A percentile compares a stretch with the other conserved stretches of the same genome.
Evolutionary conservation across 2,329 filamentous ascomycete species (phyloP).

Genomic region (Macroventuria anomochaeta): DNA sequence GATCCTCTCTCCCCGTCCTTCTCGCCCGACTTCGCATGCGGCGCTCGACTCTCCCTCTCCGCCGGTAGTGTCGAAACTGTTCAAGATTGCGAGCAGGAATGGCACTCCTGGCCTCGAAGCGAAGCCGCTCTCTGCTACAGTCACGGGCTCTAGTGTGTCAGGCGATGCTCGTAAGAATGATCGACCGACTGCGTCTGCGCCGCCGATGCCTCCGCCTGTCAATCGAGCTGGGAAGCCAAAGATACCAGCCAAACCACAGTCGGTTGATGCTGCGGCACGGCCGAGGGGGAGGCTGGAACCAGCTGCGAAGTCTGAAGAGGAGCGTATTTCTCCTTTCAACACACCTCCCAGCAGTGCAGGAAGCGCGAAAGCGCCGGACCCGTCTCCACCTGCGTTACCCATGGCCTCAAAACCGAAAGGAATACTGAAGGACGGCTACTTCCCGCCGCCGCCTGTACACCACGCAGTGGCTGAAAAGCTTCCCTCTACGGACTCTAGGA

Average conservation of each 20-base stretch:
- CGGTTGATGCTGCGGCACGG: conserved; percentile 33
- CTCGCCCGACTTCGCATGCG: conserved; percentile 32
- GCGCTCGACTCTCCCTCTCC: conserved; percentile 34
- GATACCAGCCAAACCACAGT: conserved; percentile 59
- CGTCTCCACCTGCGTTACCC: conserved; percentile 32
- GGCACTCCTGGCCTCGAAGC: conserved; percentile 52
- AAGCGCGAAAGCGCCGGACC: conserved; percentile 50
- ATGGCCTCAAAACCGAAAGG: conserved; percentile 35
- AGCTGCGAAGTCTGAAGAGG: conserved; percentile 53
- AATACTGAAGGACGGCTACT: conserved; percentile 39
- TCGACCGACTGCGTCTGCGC: conserved; percentile 49
- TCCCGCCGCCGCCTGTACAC: conserved; percentile 41
- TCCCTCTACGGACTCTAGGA: conserved; percentile 30
- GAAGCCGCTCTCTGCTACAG: conserved; percentile 36
- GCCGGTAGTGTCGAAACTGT: conserved; percentile 30
- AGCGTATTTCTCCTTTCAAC: conserved; percentile 76
- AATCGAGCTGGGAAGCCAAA: conserved; percentile 83
- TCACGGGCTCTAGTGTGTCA: conserved; percentile 20
- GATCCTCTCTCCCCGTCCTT: conserved; percentile 45
- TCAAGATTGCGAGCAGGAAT: conserved; percentile 49
- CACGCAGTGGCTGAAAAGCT: conserved; percentile 39
- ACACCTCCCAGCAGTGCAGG: conserved; percentile 80
- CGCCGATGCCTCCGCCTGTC: conserved; percentile 69
- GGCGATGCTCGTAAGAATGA: conserved; percentile 42
- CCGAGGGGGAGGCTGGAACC: conserved; percentile 39